Percentiles rank a stretch among this genome's conserved stretches.
Conservation (phyloP, 495 filamentous ascomycete genomes). For the Daldinia loculata region DNA sequence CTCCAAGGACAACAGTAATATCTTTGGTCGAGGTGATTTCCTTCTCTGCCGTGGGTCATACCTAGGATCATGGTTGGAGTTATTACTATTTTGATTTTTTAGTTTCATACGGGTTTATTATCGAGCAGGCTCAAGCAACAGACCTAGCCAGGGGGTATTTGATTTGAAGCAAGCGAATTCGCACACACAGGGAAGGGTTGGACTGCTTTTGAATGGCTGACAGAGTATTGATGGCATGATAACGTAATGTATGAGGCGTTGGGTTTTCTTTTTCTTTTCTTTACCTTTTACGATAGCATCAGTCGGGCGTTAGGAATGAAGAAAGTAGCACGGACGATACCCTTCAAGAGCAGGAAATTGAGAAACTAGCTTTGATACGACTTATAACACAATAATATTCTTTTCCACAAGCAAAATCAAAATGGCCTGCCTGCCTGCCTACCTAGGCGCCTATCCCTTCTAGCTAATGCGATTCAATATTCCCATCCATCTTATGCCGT, state of each 20-base stretch:
- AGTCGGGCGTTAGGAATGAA: constrained; percentile 15
- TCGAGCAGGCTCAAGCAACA: background rate
- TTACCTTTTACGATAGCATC: constrained; percentile 18
- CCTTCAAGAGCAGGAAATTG: constrained; percentile 34
- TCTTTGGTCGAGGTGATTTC: background rate
- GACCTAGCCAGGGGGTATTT: background rate
- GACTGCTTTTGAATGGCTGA: background rate
- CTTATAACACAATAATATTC: constrained; percentile 8
- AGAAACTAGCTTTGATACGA: constrained; percentile 15
- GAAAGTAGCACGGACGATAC: constrained; percentile 22
- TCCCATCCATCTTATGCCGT: constrained; percentile 19
- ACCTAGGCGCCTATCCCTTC: background rate
- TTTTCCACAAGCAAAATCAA: constrained; percentile 3
- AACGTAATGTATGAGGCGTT: background rate
- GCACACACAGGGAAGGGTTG: background rate
- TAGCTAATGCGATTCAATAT: background rate
- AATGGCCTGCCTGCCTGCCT: constrained; percentile 18
- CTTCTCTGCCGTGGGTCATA: background rate
- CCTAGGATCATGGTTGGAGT: background rate
- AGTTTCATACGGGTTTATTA: background rate
- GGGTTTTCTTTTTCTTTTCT: background rate
- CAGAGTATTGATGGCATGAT: background rate
- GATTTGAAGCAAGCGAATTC: background rate
- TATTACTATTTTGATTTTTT: background rate
- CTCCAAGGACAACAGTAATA: constrained; percentile 48